Evolutionary conservation across 345 rosid genomes (phyloP).

Genomic region (Moricandia moricandioides): DNA sequence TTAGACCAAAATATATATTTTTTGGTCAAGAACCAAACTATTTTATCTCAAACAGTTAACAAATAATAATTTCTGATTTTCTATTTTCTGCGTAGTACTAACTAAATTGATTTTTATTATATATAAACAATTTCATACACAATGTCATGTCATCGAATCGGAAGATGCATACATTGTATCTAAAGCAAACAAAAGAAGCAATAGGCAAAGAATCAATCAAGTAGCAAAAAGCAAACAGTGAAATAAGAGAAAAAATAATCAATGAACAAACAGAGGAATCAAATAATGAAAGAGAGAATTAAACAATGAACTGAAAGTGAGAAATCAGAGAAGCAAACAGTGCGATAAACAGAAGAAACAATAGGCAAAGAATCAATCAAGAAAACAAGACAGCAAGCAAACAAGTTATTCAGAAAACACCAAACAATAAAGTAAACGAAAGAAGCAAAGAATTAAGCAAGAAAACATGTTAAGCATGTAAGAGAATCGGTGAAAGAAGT

Average conservation of each 20-base stretch:
- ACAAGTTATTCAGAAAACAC: neutral
- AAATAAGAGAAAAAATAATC: neutral
- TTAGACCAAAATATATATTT: too few relatives aligned
- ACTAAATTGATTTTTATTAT: too few relatives aligned
- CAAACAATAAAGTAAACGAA: neutral
- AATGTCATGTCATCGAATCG: too few relatives aligned
- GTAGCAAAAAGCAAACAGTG: neutral
- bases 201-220: neutral
- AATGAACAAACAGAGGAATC: neutral
- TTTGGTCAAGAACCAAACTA: too few relatives aligned
- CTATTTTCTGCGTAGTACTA: too few relatives aligned
- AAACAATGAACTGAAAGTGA: neutral
- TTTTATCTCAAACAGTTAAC: too few relatives aligned
- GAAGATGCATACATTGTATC: too few relatives aligned
- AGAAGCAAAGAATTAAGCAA: neutral
- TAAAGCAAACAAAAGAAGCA: too few relatives aligned
- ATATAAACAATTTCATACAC: too few relatives aligned
- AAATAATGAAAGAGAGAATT: neutral
- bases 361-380: too few relatives aligned
- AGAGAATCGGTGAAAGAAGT: neutral
- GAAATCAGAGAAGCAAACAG: neutral
- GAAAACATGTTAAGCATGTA: neutral
- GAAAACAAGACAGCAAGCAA: too few relatives aligned
- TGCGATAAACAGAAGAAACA: neutral
- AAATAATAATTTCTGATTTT: too few relatives aligned